Percentiles rank a stretch among this genome's conserved stretches.
Evolutionary conservation across 1,284 basidiomycete species (phyloP).

Genomic region (Ceratorhiza oryzae-sativae): DNA sequence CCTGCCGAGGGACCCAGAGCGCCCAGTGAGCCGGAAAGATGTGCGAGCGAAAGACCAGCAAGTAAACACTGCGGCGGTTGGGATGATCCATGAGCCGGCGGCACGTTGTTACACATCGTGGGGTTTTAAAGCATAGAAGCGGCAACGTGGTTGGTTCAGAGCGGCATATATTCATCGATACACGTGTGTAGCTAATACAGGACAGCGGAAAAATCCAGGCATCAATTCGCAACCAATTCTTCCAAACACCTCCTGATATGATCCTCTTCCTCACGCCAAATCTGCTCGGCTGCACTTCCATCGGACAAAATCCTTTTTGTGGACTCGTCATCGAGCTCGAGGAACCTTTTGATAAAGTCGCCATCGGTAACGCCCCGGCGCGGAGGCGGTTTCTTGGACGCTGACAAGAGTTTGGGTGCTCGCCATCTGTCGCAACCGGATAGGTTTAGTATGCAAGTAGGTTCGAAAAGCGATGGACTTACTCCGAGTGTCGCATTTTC

Average conservation of each 20-base stretch:
- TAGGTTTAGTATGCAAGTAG: constrained; percentile 58
- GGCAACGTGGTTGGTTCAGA: neutral
- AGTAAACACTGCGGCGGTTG: constrained; percentile 12
- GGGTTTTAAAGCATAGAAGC: neutral
- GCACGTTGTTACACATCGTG: neutral
- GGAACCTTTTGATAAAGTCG: constrained; percentile 79
- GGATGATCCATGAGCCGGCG: neutral
- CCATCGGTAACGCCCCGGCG: constrained; percentile 83
- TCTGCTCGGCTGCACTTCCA: constrained; percentile 36
- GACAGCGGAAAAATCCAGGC: constrained; percentile 1
- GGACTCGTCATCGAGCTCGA: constrained; percentile 54
- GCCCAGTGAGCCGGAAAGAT: constrained; percentile 22
- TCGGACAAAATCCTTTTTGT: constrained; percentile 44
- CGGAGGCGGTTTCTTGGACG: constrained; percentile 59
- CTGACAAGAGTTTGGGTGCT: constrained; percentile 57
- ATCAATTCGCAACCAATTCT: constrained; percentile 4
- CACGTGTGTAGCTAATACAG: neutral
- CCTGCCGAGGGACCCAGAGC: constrained; percentile 9
- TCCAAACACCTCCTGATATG: constrained; percentile 36
- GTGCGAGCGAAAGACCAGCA: constrained; percentile 5
- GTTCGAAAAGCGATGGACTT: constrained; percentile 45
- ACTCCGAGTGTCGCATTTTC: constrained; percentile 71
- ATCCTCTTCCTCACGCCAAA: neutral
- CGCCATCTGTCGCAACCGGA: constrained; percentile 5
- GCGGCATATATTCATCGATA: neutral